A percentile compares a stretch with the other conserved stretches of the same genome.
Conservation (phyloP, 2,329 filamentous ascomycete genomes). For the Phoma herbarum region DNA sequence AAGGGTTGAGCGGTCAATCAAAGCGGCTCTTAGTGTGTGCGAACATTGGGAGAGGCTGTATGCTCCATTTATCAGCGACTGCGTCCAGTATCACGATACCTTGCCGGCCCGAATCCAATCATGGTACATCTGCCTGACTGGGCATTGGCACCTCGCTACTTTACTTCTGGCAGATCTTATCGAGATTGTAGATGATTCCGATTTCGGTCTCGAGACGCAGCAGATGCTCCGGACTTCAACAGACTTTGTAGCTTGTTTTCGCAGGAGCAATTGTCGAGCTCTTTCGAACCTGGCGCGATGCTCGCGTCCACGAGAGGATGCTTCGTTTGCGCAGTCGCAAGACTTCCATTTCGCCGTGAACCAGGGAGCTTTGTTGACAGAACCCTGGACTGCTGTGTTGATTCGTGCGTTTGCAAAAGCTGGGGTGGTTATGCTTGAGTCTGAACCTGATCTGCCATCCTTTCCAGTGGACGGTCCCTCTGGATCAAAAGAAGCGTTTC, state of each 20-base stretch:
- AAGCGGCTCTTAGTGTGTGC: conserved; percentile 60
- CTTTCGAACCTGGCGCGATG: conserved; percentile 61
- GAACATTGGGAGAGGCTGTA: conserved; percentile 65
- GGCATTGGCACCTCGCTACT: conserved; percentile 66
- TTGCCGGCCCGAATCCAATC: conserved; percentile 65
- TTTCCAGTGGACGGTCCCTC: neutral
- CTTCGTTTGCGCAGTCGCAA: conserved; percentile 43
- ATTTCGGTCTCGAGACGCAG: conserved; percentile 32
- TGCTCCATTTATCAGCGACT: conserved; percentile 62
- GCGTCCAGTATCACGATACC: conserved; percentile 59
- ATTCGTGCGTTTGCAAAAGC: conserved; percentile 63
- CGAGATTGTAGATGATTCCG: conserved; percentile 58
- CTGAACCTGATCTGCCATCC: conserved; percentile 31
- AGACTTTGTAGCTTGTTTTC: conserved; percentile 53
- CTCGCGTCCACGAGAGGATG: conserved; percentile 50
- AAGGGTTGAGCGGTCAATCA: conserved; percentile 60
- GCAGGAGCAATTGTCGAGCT: conserved; percentile 56
- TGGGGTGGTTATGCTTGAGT: conserved; percentile 53
- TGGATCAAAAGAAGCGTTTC: conserved; percentile 41
- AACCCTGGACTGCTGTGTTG: conserved; percentile 67
- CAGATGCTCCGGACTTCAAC: conserved; percentile 38
- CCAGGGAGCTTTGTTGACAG: conserved; percentile 65
- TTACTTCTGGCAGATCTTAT: conserved; percentile 65
- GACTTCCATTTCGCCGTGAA: conserved; percentile 64
- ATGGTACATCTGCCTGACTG: conserved; percentile 67